A percentile compares a stretch with the other conserved stretches of the same genome.
phyloP scores from a whole-genome alignment of 768 basidiomycete species.

The Terana coerulea region DNA sequence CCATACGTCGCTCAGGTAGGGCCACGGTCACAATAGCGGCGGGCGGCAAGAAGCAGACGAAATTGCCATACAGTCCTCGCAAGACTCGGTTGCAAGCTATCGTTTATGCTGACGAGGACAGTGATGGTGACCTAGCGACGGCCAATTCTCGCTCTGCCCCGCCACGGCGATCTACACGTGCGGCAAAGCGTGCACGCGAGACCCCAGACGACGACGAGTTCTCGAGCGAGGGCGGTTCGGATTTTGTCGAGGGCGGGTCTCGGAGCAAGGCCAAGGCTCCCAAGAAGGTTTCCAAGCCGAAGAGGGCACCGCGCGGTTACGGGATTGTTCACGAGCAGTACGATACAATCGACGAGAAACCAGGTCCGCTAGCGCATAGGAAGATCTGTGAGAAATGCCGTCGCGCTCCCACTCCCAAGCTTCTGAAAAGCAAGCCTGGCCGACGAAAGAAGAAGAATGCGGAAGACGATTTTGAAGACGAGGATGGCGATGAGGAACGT shows the following conservation, averaged over 20 bases:
- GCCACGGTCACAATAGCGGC: slow-evolving; percentile 13
- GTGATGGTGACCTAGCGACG: slow-evolving; percentile 16
- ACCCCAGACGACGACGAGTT: slow-evolving; percentile 21
- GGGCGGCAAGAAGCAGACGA: slow-evolving; percentile 17
- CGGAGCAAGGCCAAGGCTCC: slow-evolving; percentile 16
- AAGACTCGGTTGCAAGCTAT: slow-evolving; percentile 47
- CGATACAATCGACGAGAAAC: slow-evolving; percentile 48
- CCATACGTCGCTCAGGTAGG: slow-evolving; percentile 8
- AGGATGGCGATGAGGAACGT: slow-evolving; percentile 53
- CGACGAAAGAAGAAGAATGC: slow-evolving; percentile 12
- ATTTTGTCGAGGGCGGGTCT: slow-evolving; percentile 16
- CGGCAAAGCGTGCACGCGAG: slow-evolving; percentile 18
- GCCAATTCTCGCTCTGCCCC: too few relatives aligned
- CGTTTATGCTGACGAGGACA: slow-evolving; percentile 34
- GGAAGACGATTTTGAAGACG: slow-evolving; percentile 32
- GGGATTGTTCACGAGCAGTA: neutral
- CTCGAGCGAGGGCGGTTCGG: slow-evolving; percentile 8
- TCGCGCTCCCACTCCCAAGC: slow-evolving; percentile 50
- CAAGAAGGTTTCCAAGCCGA: slow-evolving; percentile 29
- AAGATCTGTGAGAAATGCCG: slow-evolving; percentile 70
- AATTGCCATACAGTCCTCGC: slow-evolving; percentile 65
- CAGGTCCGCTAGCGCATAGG: slow-evolving; percentile 55
- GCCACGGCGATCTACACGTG: slow-evolving; percentile 48
- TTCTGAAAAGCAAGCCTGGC: slow-evolving; percentile 25
- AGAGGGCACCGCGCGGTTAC: slow-evolving; percentile 29